Evolutionary conservation across 345 rosid species (phyloP).

Genomic region (Clarkia xantiana): DNA sequence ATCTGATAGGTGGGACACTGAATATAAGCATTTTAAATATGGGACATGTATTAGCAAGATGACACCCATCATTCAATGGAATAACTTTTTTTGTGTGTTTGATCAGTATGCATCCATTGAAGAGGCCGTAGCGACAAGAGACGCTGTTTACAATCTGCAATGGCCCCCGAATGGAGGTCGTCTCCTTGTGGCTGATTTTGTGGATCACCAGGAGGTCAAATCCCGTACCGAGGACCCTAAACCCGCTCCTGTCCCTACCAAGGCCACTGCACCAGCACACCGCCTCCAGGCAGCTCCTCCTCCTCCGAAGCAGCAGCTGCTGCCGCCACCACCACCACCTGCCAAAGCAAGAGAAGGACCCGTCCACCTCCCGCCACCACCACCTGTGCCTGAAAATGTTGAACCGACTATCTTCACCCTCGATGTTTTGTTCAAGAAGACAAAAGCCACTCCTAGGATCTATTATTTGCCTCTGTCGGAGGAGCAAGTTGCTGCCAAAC

Average conservation of each 20-base stretch:
- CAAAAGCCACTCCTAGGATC: constrained; percentile 88
- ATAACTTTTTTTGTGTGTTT: too few species aligned
- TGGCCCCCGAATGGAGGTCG: constrained; percentile 98
- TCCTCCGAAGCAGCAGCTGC: constrained; percentile 49
- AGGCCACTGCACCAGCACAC: constrained; percentile 14
- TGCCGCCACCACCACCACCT: constrained; percentile 40
- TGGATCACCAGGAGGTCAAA: constrained; percentile 72
- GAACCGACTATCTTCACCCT: constrained; percentile 82
- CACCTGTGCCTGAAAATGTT: constrained; percentile 44
- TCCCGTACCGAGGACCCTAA: constrained; percentile 48
- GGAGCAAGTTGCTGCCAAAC: constrained; percentile 70
- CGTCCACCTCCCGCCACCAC: constrained; percentile 45
- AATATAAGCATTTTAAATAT: too few species aligned
- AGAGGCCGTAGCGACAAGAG: constrained; percentile 74
- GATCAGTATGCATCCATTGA: constrained; percentile 75
- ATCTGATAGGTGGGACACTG: too few species aligned
- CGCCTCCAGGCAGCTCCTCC: constrained; percentile 24
- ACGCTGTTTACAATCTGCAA: constrained; percentile 76
- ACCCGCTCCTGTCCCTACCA: constrained; percentile 18
- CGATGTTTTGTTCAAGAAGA: constrained; percentile 88
- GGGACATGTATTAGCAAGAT: too few species aligned
- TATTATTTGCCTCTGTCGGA: constrained; percentile 90
- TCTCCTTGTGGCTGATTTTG: constrained; percentile 68
- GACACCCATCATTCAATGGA: too few species aligned
- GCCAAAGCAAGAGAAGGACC: constrained; percentile 47